Evolutionary conservation across 23 red algal genomes (phyloP).

Genomic region (Gracilaria gracilis): DNA sequence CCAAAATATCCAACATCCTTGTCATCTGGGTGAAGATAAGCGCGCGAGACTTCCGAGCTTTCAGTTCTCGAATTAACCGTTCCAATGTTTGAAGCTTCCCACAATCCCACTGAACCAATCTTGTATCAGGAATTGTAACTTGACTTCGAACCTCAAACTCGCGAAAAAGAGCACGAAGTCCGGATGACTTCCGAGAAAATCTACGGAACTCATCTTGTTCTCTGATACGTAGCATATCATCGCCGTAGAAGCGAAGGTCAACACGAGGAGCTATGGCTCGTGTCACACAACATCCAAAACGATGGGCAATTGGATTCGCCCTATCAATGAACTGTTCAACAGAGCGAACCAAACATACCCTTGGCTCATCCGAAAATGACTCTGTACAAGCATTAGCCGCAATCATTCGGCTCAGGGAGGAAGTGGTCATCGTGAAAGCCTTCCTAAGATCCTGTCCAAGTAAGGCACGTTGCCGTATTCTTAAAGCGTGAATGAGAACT

Average conservation of each 20-base stretch:
- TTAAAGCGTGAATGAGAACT: slow-evolving; percentile 15
- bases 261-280: slow-evolving; percentile 32
- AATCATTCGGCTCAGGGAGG: slow-evolving; percentile 14
- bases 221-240: slow-evolving; percentile 26
- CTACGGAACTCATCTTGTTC: neutral
- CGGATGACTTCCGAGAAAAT: neutral
- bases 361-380: neutral
- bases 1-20: slow-evolving; percentile 93
- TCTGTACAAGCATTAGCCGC: neutral
- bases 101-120: slow-evolving; percentile 97
- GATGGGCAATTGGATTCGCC: slow-evolving; percentile 35
- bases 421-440: slow-evolving; percentile 30
- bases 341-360: neutral
- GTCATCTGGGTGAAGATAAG: slow-evolving; percentile 99
- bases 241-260: slow-evolving; percentile 55
- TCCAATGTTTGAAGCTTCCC: slow-evolving; percentile 93
- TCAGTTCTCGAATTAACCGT: slow-evolving; percentile 66
- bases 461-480: slow-evolving; percentile 28
- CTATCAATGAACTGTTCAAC: neutral
- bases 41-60: slow-evolving; percentile 71
- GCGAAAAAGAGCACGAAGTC: slow-evolving; percentile 53
- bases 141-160: slow-evolving; percentile 58
- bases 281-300: slow-evolving; percentile 50
- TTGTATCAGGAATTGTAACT: slow-evolving; percentile 84
- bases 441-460: slow-evolving; percentile 53